Evolutionary conservation across 1,284 basidiomycete genomes (phyloP), one percentile per base, ranked within the genome.

Genomic region (Ustilago esculenta): DNA sequence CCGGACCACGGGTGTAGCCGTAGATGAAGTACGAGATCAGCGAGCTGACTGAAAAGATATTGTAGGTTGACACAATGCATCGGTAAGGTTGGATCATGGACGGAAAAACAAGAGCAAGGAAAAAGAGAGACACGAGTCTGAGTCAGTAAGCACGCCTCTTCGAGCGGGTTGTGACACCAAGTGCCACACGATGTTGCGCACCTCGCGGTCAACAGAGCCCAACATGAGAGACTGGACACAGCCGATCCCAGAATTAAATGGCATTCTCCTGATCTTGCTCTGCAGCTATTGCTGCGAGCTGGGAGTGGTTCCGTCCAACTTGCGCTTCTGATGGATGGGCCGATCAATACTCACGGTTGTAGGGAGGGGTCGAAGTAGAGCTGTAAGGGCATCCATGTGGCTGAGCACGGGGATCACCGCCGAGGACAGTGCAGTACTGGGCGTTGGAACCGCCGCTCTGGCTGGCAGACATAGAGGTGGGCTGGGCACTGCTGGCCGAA

Each of bases 1-100:
- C 56, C 8, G 49, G 45, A 15, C 75, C 72, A 42, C 58, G 53
- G 8, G 57, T 58, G 75, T 77, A 74, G 30, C 61, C 67, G 21
- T 55, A 65, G 44, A 77, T 65, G 49, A 77, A 66, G 72, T 73
- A 75, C 40, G 54, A 59, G 45, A 74, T 61, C 34, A 76, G 53
- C 50, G 74, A 76, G 42, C 43, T 55, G 46, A 76, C 72, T 74
- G 63, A n/a, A n/a, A n/a, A n/a, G n/a, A n/a, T n/a, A n/a, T 34
- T 20, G 52, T 29, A 33, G 32, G 24, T 40, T 21, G 18, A 47
- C 18, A 27, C 14, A 24, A 18, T 18, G 58, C 24, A 20, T 34
- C n/a, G 21, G n/a, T n/a, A n/a, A 37, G 2, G 4, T 15, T 32
- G 9, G 23, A 34, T n/a, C n/a, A n/a, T n/a, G n/a, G n/a, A n/a